phyloP scores from a whole-genome alignment of 1,284 basidiomycete genomes.

The Leucoagaricus sp. region DNA sequence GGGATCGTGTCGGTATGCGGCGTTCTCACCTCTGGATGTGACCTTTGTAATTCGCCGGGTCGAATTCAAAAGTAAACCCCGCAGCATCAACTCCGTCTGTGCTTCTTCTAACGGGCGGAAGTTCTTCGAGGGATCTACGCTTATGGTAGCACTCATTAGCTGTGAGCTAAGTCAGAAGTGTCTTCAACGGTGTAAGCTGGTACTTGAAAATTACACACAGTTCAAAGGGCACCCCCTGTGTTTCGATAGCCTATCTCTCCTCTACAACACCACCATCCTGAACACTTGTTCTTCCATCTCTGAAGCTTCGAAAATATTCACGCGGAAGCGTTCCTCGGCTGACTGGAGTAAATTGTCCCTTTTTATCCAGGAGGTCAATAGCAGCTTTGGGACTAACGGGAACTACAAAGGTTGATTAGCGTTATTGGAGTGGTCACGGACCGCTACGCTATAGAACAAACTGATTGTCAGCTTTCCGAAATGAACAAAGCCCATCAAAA shows the following conservation, averaged over 20 bases:
- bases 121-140: slow-evolving; percentile 23
- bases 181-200: neutral
- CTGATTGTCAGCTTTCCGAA: slow-evolving; percentile 9
- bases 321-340: slow-evolving; percentile 35
- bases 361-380: slow-evolving; percentile 37
- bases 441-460: neutral
- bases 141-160: slow-evolving; percentile 29
- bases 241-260: slow-evolving; percentile 19
- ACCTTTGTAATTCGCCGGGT: slow-evolving; percentile 3
- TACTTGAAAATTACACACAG: slow-evolving; percentile 20
- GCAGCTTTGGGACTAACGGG: slow-evolving; percentile 29
- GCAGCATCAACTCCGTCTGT: slow-evolving; percentile 26
- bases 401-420: slow-evolving; percentile 19
- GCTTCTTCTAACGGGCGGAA: slow-evolving; percentile 26
- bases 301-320: too few species aligned
- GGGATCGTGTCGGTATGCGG: too few species aligned
- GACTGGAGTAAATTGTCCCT: slow-evolving; percentile 38
- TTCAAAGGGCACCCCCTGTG: slow-evolving; percentile 26
- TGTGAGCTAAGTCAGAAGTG: too few species aligned
- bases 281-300: too few species aligned
- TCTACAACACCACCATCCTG: too few species aligned
- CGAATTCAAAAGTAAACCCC: slow-evolving; percentile 20
- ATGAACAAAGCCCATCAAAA: slow-evolving; percentile 11
- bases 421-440: too few species aligned
- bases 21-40: slow-evolving; percentile 20